phyloP scores from a whole-genome alignment of 1,284 basidiomycete species.

The Blastosporella zonata region DNA sequence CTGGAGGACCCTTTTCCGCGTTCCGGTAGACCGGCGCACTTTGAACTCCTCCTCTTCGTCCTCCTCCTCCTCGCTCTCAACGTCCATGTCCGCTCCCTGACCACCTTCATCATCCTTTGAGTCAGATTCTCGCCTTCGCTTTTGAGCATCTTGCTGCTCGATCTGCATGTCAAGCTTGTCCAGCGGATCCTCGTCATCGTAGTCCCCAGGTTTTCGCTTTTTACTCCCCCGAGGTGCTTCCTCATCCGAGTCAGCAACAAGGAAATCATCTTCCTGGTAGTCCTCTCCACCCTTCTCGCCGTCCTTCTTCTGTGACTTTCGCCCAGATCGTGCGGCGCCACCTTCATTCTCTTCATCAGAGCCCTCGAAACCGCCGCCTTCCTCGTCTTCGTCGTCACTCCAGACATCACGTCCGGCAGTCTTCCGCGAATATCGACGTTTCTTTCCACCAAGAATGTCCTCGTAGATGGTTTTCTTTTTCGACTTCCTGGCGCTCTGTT shows the following conservation, averaged over 20 bases:
- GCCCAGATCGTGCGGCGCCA: slow-evolving; percentile 34
- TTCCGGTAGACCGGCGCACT: slow-evolving; percentile 49
- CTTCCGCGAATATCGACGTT: slow-evolving; percentile 47
- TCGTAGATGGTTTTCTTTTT: slow-evolving; percentile 50
- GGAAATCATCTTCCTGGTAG: slow-evolving; percentile 80
- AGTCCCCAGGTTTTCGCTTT: slow-evolving; percentile 38
- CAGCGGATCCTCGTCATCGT: slow-evolving; percentile 55
- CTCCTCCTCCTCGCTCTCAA: slow-evolving; percentile 72
- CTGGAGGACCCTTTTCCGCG: slow-evolving; percentile 58
- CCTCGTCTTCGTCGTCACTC: slow-evolving; percentile 62
- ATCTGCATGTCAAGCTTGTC: slow-evolving; percentile 70
- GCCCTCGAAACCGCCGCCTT: slow-evolving; percentile 46
- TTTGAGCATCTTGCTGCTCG: slow-evolving; percentile 41
- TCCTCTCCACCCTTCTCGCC: slow-evolving; percentile 46
- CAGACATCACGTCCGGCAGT: slow-evolving; percentile 45
- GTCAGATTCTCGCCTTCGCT: slow-evolving; percentile 34
- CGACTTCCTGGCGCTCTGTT: slow-evolving; percentile 60
- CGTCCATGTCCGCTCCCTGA: slow-evolving; percentile 59
- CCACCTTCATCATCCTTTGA: slow-evolving; percentile 32
- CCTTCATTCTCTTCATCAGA: slow-evolving; percentile 50
- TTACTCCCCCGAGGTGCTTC: slow-evolving; percentile 45
- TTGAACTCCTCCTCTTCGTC: slow-evolving; percentile 65
- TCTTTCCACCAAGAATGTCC: slow-evolving; percentile 44
- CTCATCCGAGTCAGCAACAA: slow-evolving; percentile 74
- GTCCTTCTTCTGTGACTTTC: slow-evolving; percentile 43